Base-by-base conservation (phyloP, 129 eudicot genomes). In the Tagetes erecta region DNA sequence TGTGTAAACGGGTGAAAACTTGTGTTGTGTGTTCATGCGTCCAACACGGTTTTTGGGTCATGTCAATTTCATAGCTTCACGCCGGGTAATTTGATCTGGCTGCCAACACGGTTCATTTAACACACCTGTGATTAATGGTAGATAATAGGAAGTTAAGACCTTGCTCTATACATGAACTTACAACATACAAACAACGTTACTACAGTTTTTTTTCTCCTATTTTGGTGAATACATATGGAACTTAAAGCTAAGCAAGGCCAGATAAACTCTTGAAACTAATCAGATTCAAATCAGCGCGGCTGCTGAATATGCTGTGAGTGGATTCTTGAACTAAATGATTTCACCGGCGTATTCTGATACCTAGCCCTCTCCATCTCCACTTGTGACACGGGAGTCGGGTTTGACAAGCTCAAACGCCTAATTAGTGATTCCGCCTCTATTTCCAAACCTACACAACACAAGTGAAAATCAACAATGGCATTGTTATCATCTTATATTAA, bases 111-210 rank as follows among this genome's bases (percentile, higher is more conserved):
- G 27, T 20, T 20, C 27, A 20, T 20, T 20, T 20, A 20, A 20
- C 76, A 84, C 84, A 86, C 85, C 67, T 80, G 86, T 39, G 87
- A 77, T 73, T 83, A 75, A 76, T 80, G 83, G 82, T 76, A 64
- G 68, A 44, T 5, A 42, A 9, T 30, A 60, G 47, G 41, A 36
- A 58, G 69, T 42, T 58, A 76, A 53, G 58, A 86, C 96, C 91
- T 86, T 86, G 87, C 83, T 76, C 89, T 84, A 81, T 86, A 89
- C 96, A 86, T 52, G 81, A 83, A 75, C 75, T 82, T 77, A 79
- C 86, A 85, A 30, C 56, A 82, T 79, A 79, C 70, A 58, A 40
- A 67, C 45, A n/a, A 42, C 6, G 37, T 81, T 66, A 72, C 76
- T 74, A 67, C 6, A 5, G 50, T 73, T 64, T 50, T 42, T 8